Base-by-base conservation (phyloP, 2,329 filamentous ascomycete species). In the Plectosphaerella plurivora region DNA sequence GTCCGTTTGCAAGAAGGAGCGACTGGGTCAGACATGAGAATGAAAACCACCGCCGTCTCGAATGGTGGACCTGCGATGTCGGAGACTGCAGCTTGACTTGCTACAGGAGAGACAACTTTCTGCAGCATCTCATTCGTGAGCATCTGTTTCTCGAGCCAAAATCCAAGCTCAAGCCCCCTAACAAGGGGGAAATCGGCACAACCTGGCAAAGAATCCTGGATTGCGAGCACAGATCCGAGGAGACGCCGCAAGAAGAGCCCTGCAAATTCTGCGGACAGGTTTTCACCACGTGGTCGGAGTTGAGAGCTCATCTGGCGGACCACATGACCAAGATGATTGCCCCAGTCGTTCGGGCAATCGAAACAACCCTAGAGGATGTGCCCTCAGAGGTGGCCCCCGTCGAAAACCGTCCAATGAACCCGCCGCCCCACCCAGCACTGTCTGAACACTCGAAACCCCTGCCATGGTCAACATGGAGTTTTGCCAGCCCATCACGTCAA, bases 21-120 rank as follows among this genome's bases (percentile, higher is more conserved):
- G 92, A 97, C 65, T 97, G 92, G 92, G 91, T 96, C 22, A 83
- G 92, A 28, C 92, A 97, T 63, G 92, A 96, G 65, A 96, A 93
- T 60, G 92, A 97, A 69, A 85, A 88, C 25, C 92, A 97, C 65
- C 83, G 92, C 22, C 90, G 95, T 57, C 74, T 96, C 3, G 91
- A 96, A 63, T 94, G 89, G 85, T 97, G 91, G 91, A 85, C 81
- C 7, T 97, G 92, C 65, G 84, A 89, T 55, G 81, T 91, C 18
- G 81, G 86, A 5, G 91, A 93, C 57, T 96, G 92, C 68, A 79
- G 75, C 9, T 91, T 96, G 65, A 82, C 78, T 4, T 96, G 91
- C 72, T 95, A 87, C 67, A 84, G 92, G 28, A 90, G 92, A 56
- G 89, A 96, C 67, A 96, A 97, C 63, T 96, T 97, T 65, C 77